These are phyloP conservation scores for Fusarium poae DNA, from an alignment of 2,329 filamentous ascomycete species.

Conservation along the genomic window DNA sequence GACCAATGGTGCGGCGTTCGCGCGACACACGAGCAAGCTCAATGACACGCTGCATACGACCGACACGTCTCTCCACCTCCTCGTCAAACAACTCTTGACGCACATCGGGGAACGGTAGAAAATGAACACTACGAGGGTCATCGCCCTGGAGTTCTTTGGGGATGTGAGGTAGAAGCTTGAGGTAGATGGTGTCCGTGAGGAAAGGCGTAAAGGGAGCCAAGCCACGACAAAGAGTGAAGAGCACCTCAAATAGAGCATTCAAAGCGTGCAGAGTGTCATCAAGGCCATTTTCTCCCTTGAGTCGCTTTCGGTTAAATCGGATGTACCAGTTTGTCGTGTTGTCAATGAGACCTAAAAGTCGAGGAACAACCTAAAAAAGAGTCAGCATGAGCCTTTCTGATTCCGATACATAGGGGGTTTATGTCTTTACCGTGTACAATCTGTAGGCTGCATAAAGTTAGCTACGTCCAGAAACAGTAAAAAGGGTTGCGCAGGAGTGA, in stretches of 20 bases:
- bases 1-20: constrained; percentile 84
- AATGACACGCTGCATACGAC: constrained; percentile 95
- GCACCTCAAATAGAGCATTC: constrained; percentile 93
- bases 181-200: constrained; percentile 94
- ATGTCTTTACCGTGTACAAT: constrained; percentile 6
- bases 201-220: constrained; percentile 97
- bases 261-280: constrained; percentile 91
- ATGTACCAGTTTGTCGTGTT: constrained; percentile 99
- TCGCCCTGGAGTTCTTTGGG: constrained; percentile 76
- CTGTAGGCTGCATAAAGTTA: constrained; percentile 65
- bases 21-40: constrained; percentile 88
- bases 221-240: constrained; percentile 88
- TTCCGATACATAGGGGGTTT: not conserved
- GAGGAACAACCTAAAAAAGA: constrained; percentile 68
- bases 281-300: constrained; percentile 89
- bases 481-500: not conserved
- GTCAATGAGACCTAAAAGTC: constrained; percentile 85
- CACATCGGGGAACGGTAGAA: constrained; percentile 89
- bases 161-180: constrained; percentile 83
- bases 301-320: constrained; percentile 88
- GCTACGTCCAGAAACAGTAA: not conserved
- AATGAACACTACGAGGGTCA: constrained; percentile 90
- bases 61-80: constrained; percentile 86
- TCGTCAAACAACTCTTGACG: constrained; percentile 88
- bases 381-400: not conserved